Conservation (phyloP, 345 rosid species). For the Toxicodendron radicans region DNA sequence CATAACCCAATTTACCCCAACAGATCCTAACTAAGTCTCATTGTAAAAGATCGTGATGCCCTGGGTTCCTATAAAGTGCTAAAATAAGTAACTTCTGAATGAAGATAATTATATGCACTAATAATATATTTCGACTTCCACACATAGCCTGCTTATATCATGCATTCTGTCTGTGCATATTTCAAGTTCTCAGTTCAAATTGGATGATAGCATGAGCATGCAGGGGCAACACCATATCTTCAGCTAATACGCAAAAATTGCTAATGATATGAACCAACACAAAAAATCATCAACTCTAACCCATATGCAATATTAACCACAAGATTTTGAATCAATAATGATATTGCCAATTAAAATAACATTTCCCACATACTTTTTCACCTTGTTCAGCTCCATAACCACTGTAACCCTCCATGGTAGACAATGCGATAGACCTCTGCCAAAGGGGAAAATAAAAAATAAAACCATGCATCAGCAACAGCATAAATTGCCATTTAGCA, state of each 20-base stretch:
- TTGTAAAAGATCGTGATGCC: no score
- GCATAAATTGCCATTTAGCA: no score
- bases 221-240: neutral
- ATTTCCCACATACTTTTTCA: constrained; percentile 57
- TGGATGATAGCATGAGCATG: neutral
- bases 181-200: no score
- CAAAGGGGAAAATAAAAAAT: constrained; percentile 15
- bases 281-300: constrained; percentile 1
- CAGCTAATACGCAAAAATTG: neutral
- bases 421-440: constrained; percentile 75
- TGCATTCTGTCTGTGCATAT: no score
- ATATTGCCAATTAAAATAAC: neutral
- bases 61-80: no score
- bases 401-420: constrained; percentile 86
- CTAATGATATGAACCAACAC: neutral
- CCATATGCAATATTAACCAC: neutral
- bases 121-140: no score
- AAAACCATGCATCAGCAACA: neutral
- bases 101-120: no score
- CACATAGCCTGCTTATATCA: no score
- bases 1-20: no score
- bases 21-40: no score
- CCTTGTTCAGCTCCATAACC: constrained; percentile 99
- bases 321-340: neutral
- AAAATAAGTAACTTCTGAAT: no score